These are phyloP conservation scores for Barnettozyma vustinii DNA, from an alignment of 805 yeast species.

Conservation along the genomic window DNA sequence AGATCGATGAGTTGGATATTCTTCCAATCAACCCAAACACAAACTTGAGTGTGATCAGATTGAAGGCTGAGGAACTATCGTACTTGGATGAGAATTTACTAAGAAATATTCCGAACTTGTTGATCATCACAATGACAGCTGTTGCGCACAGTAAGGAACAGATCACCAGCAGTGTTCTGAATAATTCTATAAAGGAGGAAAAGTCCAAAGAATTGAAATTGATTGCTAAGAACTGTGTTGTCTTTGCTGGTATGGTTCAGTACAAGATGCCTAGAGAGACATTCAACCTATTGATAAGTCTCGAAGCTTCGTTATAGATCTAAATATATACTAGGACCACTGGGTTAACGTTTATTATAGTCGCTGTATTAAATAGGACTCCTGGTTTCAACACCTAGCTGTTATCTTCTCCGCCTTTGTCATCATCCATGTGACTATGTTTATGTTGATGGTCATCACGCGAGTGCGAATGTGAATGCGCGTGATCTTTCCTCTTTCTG, in stretches of 20 bases:
- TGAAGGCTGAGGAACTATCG: slow-evolving; percentile 62
- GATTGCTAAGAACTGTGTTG: slow-evolving; percentile 82
- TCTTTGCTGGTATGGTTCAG: slow-evolving; percentile 92
- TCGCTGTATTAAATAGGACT: background rate
- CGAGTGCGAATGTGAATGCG: slow-evolving; percentile 9
- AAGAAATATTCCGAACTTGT: slow-evolving; percentile 72
- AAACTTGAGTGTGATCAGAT: slow-evolving; percentile 40
- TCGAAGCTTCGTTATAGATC: slow-evolving; percentile 42
- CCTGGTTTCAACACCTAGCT: background rate
- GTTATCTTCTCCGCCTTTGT: background rate
- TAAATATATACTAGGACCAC: background rate
- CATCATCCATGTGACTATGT: background rate
- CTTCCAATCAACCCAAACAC: slow-evolving; percentile 49
- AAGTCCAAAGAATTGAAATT: slow-evolving; percentile 51
- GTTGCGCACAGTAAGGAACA: slow-evolving; percentile 52
- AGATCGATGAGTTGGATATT: slow-evolving; percentile 54
- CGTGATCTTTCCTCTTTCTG: slow-evolving; percentile 22
- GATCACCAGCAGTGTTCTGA: slow-evolving; percentile 33
- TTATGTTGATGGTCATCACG: slow-evolving; percentile 6
- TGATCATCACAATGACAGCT: slow-evolving; percentile 78
- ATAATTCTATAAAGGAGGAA: slow-evolving; percentile 43
- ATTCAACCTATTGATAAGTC: slow-evolving; percentile 59
- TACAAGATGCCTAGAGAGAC: slow-evolving; percentile 87
- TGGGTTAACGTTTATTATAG: background rate
- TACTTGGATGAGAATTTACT: slow-evolving; percentile 64